Conservation (phyloP, 352 stramenopile genomes). For the Plasmopara muralis region DNA sequence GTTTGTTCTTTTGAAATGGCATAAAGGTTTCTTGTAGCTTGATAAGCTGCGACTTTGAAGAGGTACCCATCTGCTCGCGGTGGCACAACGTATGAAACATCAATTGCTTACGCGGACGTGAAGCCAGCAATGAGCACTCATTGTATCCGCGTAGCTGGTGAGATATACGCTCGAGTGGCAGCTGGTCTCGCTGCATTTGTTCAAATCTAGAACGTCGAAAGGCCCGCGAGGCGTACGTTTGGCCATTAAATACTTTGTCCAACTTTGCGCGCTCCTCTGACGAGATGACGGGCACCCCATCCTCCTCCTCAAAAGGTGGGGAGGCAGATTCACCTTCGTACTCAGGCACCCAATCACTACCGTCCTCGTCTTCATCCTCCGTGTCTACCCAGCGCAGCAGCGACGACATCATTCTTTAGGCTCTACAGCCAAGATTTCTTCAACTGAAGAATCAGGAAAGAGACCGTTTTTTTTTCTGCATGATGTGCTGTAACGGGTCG, state of each 20-base stretch:
- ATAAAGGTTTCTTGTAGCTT: slow-evolving; percentile 77
- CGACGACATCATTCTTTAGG: slow-evolving; percentile 17
- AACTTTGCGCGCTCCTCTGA: slow-evolving; percentile 43
- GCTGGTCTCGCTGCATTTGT: slow-evolving; percentile 35
- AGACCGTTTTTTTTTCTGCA: too few relatives aligned
- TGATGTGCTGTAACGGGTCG: too few relatives aligned
- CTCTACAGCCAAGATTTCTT: not conserved
- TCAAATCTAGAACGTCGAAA: slow-evolving; percentile 63
- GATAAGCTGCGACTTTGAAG: slow-evolving; percentile 54
- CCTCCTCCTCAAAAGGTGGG: slow-evolving; percentile 21
- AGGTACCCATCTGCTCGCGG: slow-evolving; percentile 59
- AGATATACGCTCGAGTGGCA: slow-evolving; percentile 55
- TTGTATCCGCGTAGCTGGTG: slow-evolving; percentile 60
- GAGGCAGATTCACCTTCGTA: slow-evolving; percentile 22
- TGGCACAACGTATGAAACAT: slow-evolving; percentile 62
- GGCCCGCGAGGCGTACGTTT: slow-evolving; percentile 47
- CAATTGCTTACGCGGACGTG: slow-evolving; percentile 18
- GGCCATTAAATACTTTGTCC: slow-evolving; percentile 59
- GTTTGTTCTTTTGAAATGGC: slow-evolving; percentile 74
- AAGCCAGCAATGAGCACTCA: slow-evolving; percentile 10
- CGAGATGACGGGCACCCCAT: slow-evolving; percentile 35
- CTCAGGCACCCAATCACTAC: slow-evolving; percentile 25
- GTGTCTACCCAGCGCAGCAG: slow-evolving; percentile 22
- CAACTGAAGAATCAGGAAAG: not conserved
- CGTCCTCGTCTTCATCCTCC: slow-evolving; percentile 24